Conservation (phyloP, 1,139 yeast genomes). For the Wickerhamiella pararugosa region DNA sequence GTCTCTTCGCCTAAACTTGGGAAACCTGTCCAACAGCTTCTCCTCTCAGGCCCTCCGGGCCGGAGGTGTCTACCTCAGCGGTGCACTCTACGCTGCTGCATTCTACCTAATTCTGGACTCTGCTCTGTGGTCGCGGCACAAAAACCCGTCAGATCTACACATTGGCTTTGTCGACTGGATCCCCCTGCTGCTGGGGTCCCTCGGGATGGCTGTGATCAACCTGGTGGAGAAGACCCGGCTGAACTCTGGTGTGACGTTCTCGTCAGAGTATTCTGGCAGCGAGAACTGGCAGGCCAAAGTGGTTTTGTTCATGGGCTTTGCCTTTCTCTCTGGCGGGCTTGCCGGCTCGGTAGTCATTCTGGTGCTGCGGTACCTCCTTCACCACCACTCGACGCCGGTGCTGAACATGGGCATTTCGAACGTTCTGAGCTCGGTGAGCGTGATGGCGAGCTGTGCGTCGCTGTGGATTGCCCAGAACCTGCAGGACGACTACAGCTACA, state of each 20-base stretch:
- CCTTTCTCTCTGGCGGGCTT: conserved; percentile 83
- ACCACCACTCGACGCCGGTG: conserved; percentile 71
- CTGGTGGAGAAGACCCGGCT: conserved; percentile 78
- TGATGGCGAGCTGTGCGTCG: conserved; percentile 75
- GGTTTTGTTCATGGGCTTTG: conserved; percentile 78
- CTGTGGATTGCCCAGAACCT: conserved; percentile 90
- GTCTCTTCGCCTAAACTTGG: conserved; percentile 16
- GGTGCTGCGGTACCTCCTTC: conserved; percentile 67
- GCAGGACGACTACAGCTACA: conserved; percentile 89
- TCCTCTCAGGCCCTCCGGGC: conserved; percentile 59
- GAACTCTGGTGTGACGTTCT: conserved; percentile 36
- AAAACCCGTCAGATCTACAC: conserved; percentile 75
- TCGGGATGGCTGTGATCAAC: conserved; percentile 86
- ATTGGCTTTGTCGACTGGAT: conserved; percentile 85
- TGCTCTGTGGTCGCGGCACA: conserved; percentile 68
- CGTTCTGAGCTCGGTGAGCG: conserved; percentile 61
- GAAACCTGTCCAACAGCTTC: conserved; percentile 4
- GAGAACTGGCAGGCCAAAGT: conserved; percentile 92
- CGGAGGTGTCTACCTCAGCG: conserved; percentile 59
- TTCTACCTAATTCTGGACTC: conserved; percentile 86
- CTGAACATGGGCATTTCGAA: conserved; percentile 90
- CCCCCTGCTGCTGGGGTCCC: conserved; percentile 73
- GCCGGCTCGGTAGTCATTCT: conserved; percentile 85
- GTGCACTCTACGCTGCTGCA: conserved; percentile 68
- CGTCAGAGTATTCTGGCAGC: conserved; percentile 25